Evolutionary conservation across 2,329 filamentous ascomycete genomes (phyloP).

Genomic region (Alternaria postmessia): DNA sequence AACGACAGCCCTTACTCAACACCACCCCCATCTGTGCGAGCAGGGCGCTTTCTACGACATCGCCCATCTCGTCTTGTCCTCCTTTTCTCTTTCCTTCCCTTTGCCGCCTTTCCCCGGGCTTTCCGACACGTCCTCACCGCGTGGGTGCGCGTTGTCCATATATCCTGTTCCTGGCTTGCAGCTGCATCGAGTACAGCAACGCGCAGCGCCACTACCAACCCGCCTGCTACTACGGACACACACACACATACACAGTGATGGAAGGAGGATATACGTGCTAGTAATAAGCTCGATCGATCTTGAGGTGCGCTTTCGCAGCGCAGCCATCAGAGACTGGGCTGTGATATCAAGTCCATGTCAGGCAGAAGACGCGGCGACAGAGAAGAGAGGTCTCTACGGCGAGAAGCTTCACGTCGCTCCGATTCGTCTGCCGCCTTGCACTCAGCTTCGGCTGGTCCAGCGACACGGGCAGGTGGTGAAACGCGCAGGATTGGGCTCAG

Average conservation of each 20-base stretch:
- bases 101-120: constrained; percentile 12
- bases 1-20: constrained; percentile 33
- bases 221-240: constrained; percentile 13
- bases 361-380: constrained; percentile 54
- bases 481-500: constrained; percentile 23
- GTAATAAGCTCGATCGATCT: constrained; percentile 57
- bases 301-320: constrained; percentile 80
- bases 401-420: constrained; percentile 37
- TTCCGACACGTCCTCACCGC: constrained; percentile 36
- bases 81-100: constrained; percentile 10
- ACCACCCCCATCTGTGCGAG: constrained; percentile 33
- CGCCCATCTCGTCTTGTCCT: constrained; percentile 22
- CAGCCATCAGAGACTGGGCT: constrained; percentile 82
- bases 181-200: constrained; percentile 30
- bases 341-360: constrained; percentile 70
- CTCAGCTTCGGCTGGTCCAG: constrained; percentile 24
- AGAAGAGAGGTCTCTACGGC: constrained; percentile 31
- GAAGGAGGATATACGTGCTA: constrained; percentile 34
- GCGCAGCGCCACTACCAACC: constrained; percentile 15
- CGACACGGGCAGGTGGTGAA: constrained; percentile 22
- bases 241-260: constrained; percentile 37
- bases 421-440: constrained; percentile 30
- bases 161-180: constrained; percentile 30
- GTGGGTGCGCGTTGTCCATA: constrained; percentile 39
- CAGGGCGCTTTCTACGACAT: constrained; percentile 22